phyloP scores from a whole-genome alignment of 1,139 yeast genomes.

The Diutina scorzettiae region DNA sequence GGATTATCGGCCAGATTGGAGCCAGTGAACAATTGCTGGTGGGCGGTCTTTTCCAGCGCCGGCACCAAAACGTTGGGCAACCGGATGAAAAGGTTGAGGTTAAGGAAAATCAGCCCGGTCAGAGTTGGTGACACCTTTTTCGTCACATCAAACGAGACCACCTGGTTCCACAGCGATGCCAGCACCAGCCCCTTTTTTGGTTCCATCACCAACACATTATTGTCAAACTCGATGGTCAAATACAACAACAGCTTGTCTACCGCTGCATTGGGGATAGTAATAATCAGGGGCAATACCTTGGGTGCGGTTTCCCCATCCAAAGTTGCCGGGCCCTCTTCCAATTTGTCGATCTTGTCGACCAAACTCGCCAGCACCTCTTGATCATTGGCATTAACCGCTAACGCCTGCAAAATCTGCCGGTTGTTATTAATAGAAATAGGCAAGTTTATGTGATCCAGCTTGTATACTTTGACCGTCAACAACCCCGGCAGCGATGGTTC shows the following conservation, averaged over 20 bases:
- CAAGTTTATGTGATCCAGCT: conserved; percentile 45
- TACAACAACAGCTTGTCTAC: conserved; percentile 48
- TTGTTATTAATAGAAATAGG: conserved; percentile 50
- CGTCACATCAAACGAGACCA: conserved; percentile 85
- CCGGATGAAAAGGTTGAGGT: conserved; percentile 64
- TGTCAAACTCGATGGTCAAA: conserved; percentile 66
- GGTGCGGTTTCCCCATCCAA: conserved; percentile 26
- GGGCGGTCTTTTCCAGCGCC: conserved; percentile 21
- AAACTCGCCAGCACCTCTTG: conserved; percentile 24
- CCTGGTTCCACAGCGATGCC: conserved; percentile 62
- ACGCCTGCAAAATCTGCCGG: conserved; percentile 38
- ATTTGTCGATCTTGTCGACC: conserved; percentile 13
- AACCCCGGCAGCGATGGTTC: conserved; percentile 40
- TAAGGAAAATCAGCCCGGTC: conserved; percentile 35
- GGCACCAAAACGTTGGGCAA: conserved; percentile 59
- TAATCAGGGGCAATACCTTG: conserved; percentile 51
- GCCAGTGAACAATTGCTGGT: conserved; percentile 20
- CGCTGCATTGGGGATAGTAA: conserved; percentile 40
- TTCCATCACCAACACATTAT: conserved; percentile 73
- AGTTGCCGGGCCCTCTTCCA: conserved; percentile 11
- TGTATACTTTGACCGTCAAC: conserved; percentile 56
- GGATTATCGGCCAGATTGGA: conserved; percentile 7
- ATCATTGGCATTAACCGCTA: conserved; percentile 36
- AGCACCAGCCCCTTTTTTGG: conserved; percentile 59
- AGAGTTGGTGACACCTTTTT: conserved; percentile 23